These are phyloP conservation scores for Massarina eburnea DNA, from an alignment of 2,329 filamentous ascomycete species.

Conservation along the genomic window DNA sequence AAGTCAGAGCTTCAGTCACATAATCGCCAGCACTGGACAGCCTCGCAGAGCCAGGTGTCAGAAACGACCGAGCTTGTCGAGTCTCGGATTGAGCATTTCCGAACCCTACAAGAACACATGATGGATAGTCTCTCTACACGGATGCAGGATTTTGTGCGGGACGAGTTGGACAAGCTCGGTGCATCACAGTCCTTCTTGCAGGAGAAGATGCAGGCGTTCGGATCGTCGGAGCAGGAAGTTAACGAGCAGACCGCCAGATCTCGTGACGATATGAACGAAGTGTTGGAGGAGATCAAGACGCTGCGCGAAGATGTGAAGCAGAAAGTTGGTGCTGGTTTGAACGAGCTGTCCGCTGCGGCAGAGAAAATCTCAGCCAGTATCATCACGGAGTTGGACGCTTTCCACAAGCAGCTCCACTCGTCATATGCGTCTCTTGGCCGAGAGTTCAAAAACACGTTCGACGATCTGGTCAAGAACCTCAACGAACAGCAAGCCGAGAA, in stretches of 20 bases:
- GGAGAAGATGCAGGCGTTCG: constrained; percentile 68
- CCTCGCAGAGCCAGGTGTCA: constrained; percentile 73
- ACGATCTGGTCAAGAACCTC: constrained; percentile 74
- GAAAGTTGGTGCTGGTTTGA: constrained; percentile 80
- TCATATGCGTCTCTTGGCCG: constrained; percentile 83
- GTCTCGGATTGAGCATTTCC: constrained; percentile 70
- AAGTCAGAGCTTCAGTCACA: constrained; percentile 79
- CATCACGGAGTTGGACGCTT: constrained; percentile 78
- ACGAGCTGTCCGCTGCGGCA: constrained; percentile 79
- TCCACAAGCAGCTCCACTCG: constrained; percentile 77
- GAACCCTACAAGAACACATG: constrained; percentile 69
- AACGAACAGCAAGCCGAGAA: constrained; percentile 76
- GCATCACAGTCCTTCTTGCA: constrained; percentile 71
- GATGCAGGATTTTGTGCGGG: constrained; percentile 75
- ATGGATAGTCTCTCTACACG: constrained; percentile 67
- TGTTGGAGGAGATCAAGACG: constrained; percentile 89
- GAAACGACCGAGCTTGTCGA: constrained; percentile 79
- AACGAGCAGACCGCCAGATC: constrained; percentile 68
- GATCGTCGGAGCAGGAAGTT: constrained; percentile 67
- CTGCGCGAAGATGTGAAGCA: constrained; percentile 85
- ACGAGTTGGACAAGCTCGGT: constrained; percentile 72
- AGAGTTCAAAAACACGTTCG: constrained; percentile 85
- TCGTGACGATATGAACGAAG: constrained; percentile 84
- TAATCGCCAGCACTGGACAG: constrained; percentile 78
- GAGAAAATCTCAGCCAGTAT: constrained; percentile 90